Percentiles rank a stretch among this genome's conserved stretches.
phyloP scores from a whole-genome alignment of 164 flowering plant species.

The Liquidambar formosana region DNA sequence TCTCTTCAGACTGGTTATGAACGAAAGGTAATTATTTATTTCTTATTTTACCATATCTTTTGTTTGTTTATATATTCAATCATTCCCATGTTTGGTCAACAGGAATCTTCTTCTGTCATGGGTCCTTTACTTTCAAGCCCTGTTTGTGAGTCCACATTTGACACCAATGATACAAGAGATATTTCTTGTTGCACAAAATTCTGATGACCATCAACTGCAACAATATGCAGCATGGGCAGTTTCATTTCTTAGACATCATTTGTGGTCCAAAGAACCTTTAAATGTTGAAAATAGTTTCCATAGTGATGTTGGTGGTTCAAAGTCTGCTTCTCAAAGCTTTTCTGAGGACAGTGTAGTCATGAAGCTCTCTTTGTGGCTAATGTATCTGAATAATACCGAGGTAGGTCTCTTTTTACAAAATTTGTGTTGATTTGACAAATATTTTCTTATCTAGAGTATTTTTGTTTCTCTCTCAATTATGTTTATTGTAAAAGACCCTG shows the following conservation, averaged over 20 bases:
- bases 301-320: slow-evolving; percentile 25
- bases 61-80: not conserved
- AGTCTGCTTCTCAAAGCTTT: slow-evolving; percentile 46
- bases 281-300: slow-evolving; percentile 20
- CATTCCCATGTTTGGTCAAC: slow-evolving; percentile 13
- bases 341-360: slow-evolving; percentile 67
- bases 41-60: not conserved
- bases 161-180: slow-evolving; percentile 77
- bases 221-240: slow-evolving; percentile 93
- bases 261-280: slow-evolving; percentile 47
- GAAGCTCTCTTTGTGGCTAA: slow-evolving; percentile 76
- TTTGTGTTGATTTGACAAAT: not conserved
- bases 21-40: slow-evolving; percentile 43
- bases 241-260: slow-evolving; percentile 68
- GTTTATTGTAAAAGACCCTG: not conserved
- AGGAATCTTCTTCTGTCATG: slow-evolving; percentile 57
- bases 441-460: not conserved
- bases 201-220: slow-evolving; percentile 61
- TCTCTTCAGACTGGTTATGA: slow-evolving; percentile 24
- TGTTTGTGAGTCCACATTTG: slow-evolving; percentile 49
- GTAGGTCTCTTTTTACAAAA: slow-evolving; percentile 32
- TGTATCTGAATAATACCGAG: slow-evolving; percentile 46
- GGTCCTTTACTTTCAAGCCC: slow-evolving; percentile 67
- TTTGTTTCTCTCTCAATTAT: not conserved
- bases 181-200: slow-evolving; percentile 76